Evolutionary conservation across 2,329 filamentous ascomycete species (phyloP).

Genomic region (Chrysosporium keratinophilum): DNA sequence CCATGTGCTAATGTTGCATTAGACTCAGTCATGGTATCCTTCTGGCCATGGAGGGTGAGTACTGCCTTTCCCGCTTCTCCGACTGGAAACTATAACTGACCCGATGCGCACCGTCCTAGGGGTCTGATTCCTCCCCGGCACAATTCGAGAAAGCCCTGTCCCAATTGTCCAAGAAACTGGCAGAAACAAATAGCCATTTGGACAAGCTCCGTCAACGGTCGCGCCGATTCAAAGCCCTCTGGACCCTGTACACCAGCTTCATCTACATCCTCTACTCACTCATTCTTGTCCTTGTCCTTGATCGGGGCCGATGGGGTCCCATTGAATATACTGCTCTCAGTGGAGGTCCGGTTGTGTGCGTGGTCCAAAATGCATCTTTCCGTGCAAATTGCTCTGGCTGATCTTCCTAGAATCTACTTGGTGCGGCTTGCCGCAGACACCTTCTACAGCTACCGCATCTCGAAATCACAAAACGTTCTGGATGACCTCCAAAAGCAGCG

Average conservation of each 20-base stretch:
- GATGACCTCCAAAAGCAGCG: slow-evolving; percentile 69
- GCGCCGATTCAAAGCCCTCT: slow-evolving; percentile 70
- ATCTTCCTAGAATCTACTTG: slow-evolving; percentile 58
- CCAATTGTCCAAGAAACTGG: slow-evolving; percentile 70
- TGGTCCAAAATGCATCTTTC: slow-evolving; percentile 5
- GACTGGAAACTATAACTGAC: not conserved
- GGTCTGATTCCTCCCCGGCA: slow-evolving; percentile 69
- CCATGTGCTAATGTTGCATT: slow-evolving; percentile 1
- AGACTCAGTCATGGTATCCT: slow-evolving; percentile 55
- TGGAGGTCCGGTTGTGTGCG: slow-evolving; percentile 68
- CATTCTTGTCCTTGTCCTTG: slow-evolving; percentile 73
- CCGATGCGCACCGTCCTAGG: slow-evolving; percentile 39
- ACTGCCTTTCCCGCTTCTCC: not conserved
- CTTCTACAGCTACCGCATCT: slow-evolving; percentile 74
- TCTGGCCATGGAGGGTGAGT: slow-evolving; percentile 75
- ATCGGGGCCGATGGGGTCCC: slow-evolving; percentile 64
- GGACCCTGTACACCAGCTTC: slow-evolving; percentile 82
- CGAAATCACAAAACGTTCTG: slow-evolving; percentile 56
- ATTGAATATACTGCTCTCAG: slow-evolving; percentile 69
- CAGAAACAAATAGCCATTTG: slow-evolving; percentile 59
- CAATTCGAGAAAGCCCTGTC: slow-evolving; percentile 89
- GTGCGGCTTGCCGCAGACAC: slow-evolving; percentile 56
- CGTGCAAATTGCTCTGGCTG: slow-evolving; percentile 14
- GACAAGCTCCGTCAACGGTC: slow-evolving; percentile 62
- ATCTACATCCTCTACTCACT: slow-evolving; percentile 80